phyloP scores from a whole-genome alignment of 768 basidiomycete species.

The Amanita pallidorosea region DNA sequence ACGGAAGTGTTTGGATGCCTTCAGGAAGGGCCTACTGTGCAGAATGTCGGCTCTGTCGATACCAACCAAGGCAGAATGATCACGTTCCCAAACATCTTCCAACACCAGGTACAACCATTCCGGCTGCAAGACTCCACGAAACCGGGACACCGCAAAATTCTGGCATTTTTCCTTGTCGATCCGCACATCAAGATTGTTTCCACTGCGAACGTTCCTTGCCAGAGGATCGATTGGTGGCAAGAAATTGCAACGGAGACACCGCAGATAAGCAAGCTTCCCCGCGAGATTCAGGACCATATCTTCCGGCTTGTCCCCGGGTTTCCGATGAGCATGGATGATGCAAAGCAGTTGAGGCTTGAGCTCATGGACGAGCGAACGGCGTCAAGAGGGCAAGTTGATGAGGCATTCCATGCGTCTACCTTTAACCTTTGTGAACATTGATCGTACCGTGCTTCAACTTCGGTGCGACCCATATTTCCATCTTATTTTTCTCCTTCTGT shows the following conservation, averaged over 20 bases:
- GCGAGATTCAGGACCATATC: neutral
- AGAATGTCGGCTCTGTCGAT: conserved; percentile 17
- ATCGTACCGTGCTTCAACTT: too few relatives aligned
- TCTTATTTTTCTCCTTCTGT: too few relatives aligned
- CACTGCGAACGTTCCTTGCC: conserved; percentile 20
- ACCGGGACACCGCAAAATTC: conserved; percentile 25
- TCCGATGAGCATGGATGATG: conserved; percentile 10
- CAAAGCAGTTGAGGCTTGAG: conserved; percentile 8
- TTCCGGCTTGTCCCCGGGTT: neutral
- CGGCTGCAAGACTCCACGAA: conserved; percentile 9
- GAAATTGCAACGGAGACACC: neutral
- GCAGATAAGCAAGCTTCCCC: neutral
- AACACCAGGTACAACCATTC: conserved; percentile 25
- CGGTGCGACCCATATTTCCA: too few relatives aligned
- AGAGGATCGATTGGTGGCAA: conserved; percentile 18
- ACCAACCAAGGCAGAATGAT: conserved; percentile 17
- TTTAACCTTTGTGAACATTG: too few relatives aligned
- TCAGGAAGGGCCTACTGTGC: conserved; percentile 5
- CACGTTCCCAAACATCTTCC: conserved; percentile 27
- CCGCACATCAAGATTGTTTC: conserved; percentile 19
- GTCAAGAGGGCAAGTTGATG: too few relatives aligned
- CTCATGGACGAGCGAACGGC: neutral
- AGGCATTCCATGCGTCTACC: too few relatives aligned
- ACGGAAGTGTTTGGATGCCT: neutral
- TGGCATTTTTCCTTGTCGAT: conserved; percentile 28